Evolutionary conservation across 2,329 filamentous ascomycete species (phyloP).

Genomic region (Didymella arachidicola): DNA sequence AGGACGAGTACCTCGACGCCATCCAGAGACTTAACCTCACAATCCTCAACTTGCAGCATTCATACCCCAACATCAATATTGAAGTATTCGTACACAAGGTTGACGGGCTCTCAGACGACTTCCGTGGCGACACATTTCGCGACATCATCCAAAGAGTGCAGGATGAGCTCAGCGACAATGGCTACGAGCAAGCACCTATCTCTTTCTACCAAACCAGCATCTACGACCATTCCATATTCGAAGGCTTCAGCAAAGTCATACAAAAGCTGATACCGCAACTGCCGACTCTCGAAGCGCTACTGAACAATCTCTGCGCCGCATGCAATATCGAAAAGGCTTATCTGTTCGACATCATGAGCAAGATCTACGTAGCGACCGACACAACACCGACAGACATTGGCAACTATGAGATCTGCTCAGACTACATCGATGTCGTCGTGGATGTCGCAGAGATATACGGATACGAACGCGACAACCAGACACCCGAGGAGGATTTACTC

Average conservation of each 20-base stretch:
- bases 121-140: slow-evolving; percentile 92
- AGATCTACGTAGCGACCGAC: slow-evolving; percentile 98
- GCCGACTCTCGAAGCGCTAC: slow-evolving; percentile 88
- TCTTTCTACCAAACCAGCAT: slow-evolving; percentile 97
- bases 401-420: slow-evolving; percentile 97
- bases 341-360: slow-evolving; percentile 95
- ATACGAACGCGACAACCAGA: slow-evolving; percentile 61
- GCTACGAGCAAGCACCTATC: slow-evolving; percentile 91
- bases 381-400: slow-evolving; percentile 92
- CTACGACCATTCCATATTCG: slow-evolving; percentile 98
- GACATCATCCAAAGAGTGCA: slow-evolving; percentile 97
- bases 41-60: slow-evolving; percentile 85
- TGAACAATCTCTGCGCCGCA: slow-evolving; percentile 91
- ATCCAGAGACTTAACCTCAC: slow-evolving; percentile 86
- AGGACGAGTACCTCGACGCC: slow-evolving; percentile 95
- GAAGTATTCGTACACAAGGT: slow-evolving; percentile 99
- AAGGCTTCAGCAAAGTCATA: slow-evolving; percentile 97
- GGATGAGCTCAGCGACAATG: slow-evolving; percentile 91
- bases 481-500: slow-evolving; percentile 39
- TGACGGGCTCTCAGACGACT: slow-evolving; percentile 96
- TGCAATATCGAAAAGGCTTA: slow-evolving; percentile 98
- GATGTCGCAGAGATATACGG: slow-evolving; percentile 97
- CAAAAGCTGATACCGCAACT: slow-evolving; percentile 96
- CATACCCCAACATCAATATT: slow-evolving; percentile 92
- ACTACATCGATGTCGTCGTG: slow-evolving; percentile 98